Conservation (phyloP, 2,329 filamentous ascomycete species). For the Scortechinia acanthostroma region DNA sequence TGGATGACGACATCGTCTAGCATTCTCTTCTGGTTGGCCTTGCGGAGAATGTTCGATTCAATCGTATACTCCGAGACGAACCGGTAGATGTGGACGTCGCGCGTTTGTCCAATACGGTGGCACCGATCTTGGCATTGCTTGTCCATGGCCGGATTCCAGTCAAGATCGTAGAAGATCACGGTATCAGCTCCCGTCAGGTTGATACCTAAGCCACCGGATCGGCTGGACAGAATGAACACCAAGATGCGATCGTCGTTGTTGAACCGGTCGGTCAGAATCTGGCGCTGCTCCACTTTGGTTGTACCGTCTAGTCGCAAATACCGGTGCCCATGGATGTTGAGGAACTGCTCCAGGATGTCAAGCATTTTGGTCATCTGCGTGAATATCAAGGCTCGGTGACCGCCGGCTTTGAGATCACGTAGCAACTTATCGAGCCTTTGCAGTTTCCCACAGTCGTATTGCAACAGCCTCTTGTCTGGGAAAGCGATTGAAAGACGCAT, state of each 20-base stretch:
- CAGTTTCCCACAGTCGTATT: slow-evolving; percentile 96
- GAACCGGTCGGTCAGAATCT: slow-evolving; percentile 92
- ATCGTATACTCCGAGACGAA: slow-evolving; percentile 91
- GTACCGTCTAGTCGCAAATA: slow-evolving; percentile 95
- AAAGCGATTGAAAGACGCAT: slow-evolving; percentile 93
- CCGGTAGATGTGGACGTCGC: slow-evolving; percentile 96
- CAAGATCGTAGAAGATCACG: slow-evolving; percentile 97
- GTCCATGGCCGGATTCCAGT: slow-evolving; percentile 99
- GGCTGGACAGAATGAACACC: slow-evolving; percentile 89
- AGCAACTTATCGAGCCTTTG: slow-evolving; percentile 82
- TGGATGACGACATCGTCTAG: slow-evolving; percentile 97
- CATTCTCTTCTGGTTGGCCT: slow-evolving; percentile 95
- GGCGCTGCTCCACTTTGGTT: slow-evolving; percentile 90
- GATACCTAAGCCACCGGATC: slow-evolving; percentile 89
- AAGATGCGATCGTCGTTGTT: slow-evolving; percentile 89
- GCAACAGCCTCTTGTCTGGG: slow-evolving; percentile 87
- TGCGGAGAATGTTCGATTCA: slow-evolving; percentile 93
- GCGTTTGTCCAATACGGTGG: slow-evolving; percentile 93
- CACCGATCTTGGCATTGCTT: slow-evolving; percentile 97
- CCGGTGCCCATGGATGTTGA: slow-evolving; percentile 95
- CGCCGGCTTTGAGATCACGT: slow-evolving; percentile 77
- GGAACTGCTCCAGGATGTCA: slow-evolving; percentile 92
- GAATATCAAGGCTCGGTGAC: slow-evolving; percentile 92
- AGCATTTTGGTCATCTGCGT: slow-evolving; percentile 99
- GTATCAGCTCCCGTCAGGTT: slow-evolving; percentile 95